phyloP scores from a whole-genome alignment of 75 land plant genomes.

The Pinus taeda region DNA sequence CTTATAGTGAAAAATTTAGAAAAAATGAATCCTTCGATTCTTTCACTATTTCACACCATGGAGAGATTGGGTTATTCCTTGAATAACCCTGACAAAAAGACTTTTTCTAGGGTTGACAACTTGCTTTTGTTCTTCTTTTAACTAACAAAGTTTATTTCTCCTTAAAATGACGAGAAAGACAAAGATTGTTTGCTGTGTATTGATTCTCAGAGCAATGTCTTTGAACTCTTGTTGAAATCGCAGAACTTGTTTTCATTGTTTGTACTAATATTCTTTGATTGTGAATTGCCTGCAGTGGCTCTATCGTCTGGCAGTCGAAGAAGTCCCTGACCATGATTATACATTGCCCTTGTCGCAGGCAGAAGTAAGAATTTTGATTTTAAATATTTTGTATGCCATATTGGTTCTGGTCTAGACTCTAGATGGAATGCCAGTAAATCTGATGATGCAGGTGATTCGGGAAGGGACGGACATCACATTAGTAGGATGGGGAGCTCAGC shows the following conservation, averaged over 20 bases:
- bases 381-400: not conserved
- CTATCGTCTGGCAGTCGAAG: constrained; percentile 93
- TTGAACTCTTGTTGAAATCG: not conserved
- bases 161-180: not conserved
- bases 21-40: not conserved
- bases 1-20: not conserved
- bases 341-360: constrained; percentile 90
- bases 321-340: constrained; percentile 88
- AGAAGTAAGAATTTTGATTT: constrained; percentile 54
- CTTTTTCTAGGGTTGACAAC: not conserved
- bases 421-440: not conserved
- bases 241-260: not conserved
- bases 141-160: constrained; percentile 1
- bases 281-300: constrained; percentile 55
- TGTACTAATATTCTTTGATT: not conserved
- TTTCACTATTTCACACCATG: not conserved
- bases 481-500: constrained; percentile 99
- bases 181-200: not conserved
- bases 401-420: not conserved
- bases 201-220: not conserved
- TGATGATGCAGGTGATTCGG: constrained; percentile 62
- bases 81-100: too few relatives aligned
- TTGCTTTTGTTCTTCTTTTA: not conserved
- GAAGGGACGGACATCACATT: constrained; percentile 90
- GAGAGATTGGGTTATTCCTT: not conserved